Conservation (phyloP, 257 asterid genomes). For the Vinca minor region DNA sequence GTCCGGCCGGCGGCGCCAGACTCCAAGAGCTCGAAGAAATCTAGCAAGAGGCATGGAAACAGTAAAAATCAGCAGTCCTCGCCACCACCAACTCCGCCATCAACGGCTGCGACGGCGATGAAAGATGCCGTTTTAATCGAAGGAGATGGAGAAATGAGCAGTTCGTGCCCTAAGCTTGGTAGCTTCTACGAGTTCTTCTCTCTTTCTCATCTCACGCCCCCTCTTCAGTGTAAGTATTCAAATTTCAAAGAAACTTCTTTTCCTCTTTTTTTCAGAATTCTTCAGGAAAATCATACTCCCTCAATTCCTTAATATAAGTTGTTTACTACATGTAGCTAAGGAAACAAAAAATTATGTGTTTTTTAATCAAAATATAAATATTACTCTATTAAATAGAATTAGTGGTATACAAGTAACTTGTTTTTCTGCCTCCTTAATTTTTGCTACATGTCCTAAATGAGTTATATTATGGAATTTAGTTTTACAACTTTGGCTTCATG, state of each 20-base stretch:
- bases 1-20: conserved; percentile 40
- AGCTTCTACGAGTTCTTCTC: conserved; percentile 96
- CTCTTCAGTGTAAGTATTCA: conserved; percentile 69
- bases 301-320: no score
- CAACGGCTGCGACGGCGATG: conserved; percentile 12
- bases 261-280: neutral
- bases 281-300: neutral
- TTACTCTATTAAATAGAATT: no score
- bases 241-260: no score
- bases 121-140: conserved; percentile 36
- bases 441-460: no score
- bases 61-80: no score
- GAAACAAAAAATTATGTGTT: no score
- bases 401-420: no score
- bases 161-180: conserved; percentile 75
- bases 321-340: no score
- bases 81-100: conserved; percentile 28
- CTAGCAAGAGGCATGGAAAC: conserved; percentile 34
- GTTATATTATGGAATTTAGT: no score
- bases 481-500: conserved; percentile 8
- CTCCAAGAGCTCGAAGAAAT: conserved; percentile 43
- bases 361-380: no score
- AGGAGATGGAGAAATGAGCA: conserved; percentile 76
- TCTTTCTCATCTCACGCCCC: conserved; percentile 94
- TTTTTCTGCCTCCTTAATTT: no score